Conservation (phyloP, 2,329 filamentous ascomycete species). For the Cryphonectria nitschkei region DNA sequence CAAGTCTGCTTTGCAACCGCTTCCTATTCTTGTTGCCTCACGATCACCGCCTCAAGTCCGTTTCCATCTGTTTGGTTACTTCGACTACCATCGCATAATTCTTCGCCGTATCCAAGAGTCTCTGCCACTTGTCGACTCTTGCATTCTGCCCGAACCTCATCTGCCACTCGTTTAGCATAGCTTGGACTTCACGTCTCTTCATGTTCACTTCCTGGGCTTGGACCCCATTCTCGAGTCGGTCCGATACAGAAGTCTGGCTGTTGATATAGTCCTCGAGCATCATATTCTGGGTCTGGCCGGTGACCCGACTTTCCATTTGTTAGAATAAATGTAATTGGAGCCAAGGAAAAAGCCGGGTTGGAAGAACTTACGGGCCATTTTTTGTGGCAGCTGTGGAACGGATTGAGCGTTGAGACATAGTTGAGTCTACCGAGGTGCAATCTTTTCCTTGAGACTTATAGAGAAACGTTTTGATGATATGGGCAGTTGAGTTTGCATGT, state of each 20-base stretch:
- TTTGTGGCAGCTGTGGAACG: not conserved
- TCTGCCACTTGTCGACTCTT: not conserved
- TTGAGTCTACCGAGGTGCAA: not conserved
- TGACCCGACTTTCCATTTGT: not conserved
- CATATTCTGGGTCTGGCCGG: not conserved
- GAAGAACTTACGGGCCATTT: not conserved
- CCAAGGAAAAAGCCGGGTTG: not conserved
- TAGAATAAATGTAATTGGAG: too few relatives aligned
- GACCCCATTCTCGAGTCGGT: not conserved
- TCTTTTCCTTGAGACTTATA: not conserved
- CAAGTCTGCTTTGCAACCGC: not conserved
- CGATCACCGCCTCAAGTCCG: not conserved
- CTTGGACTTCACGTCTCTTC: not conserved
- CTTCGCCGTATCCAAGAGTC: not conserved
- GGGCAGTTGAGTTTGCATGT: not conserved
- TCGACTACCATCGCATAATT: not conserved
- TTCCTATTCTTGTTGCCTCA: not conserved
- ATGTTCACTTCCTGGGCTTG: not conserved
- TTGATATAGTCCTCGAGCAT: not conserved
- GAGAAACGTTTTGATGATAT: not conserved
- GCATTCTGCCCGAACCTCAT: not conserved
- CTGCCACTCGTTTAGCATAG: conserved; percentile 4
- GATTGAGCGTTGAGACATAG: not conserved
- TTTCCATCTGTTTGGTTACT: not conserved
- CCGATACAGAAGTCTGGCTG: not conserved